Base-by-base conservation (phyloP, 352 stramenopile species). In the Phytopythium chamaehyphon region DNA sequence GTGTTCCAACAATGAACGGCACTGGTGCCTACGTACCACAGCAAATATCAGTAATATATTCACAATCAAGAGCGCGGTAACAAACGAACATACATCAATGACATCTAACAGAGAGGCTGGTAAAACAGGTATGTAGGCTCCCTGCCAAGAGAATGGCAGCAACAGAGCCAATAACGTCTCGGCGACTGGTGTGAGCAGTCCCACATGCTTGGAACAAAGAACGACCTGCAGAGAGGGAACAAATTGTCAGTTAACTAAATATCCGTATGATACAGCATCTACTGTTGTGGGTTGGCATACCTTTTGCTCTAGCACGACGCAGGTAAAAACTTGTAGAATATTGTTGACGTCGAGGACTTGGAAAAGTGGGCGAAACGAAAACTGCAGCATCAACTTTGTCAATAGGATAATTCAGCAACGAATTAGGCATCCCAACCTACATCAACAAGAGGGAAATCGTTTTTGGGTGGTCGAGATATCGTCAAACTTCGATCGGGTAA, bases 111-210 rank as follows among this genome's bases (percentile, higher is more conserved):
- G 82, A 16, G 80, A 87, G 12, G 78, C 80, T 14, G 96, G 95
- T 31, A 98, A 77, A 11, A 98, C 72, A 2, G 96, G 96, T 38
- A 98, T 97, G 59, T 97, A 98, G 15, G 85, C 86, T 26, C 93
- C 93, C 83, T 98, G 92, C 93, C 93, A 98, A 14, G 89, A 80
- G 51, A 98, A 96, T 5, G 96, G 96, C 46, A 98, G 88, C 3
- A 98, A 62, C 16, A 98, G 74, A 47, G 83, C 73, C 46, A 97
- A 47, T 6, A 98, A 73, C 8, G 90, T 82, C 69, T 98, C 94
- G 37, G 89, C 84, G 6, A 95, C 79, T 8, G 93, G 93, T 1
- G 87, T 96, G 36, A 98, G 73, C 16, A 98, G 49, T 10, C 82
- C 80, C 28, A 96, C 75, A 48, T 96, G 76, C 52, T 88, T 88